Percentiles rank a stretch among this genome's conserved stretches.
Evolutionary conservation across 2,329 filamentous ascomycete species (phyloP).

Genomic region (Penicillium oxalicum): DNA sequence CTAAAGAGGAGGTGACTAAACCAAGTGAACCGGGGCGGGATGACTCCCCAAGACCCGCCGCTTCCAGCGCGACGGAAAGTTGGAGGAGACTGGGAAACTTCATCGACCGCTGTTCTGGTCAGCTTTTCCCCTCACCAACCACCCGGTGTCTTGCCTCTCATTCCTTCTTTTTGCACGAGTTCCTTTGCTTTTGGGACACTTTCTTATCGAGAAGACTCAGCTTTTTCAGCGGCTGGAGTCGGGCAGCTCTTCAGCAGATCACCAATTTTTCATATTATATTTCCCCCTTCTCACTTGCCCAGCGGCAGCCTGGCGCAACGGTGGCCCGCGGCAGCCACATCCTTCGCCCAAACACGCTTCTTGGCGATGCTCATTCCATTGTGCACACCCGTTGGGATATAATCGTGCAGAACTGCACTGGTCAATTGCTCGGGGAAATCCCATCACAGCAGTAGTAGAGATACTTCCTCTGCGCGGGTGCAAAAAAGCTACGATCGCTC

Average conservation of each 20-base stretch:
- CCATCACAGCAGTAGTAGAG: too few relatives aligned
- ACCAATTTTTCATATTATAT: not conserved
- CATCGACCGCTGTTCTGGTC: not conserved
- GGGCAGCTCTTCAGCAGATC: conserved; percentile 1
- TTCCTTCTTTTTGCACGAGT: not conserved
- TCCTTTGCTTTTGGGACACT: not conserved
- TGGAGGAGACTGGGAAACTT: not conserved
- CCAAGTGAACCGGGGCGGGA: not conserved
- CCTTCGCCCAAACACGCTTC: conserved; percentile 4
- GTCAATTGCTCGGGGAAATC: not conserved
- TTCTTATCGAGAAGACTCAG: not conserved
- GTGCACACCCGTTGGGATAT: conserved; percentile 16
- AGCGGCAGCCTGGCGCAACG: not conserved
- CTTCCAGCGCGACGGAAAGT: not conserved
- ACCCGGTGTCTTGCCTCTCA: not conserved
- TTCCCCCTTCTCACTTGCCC: not conserved
- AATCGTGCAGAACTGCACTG: conserved; percentile 14
- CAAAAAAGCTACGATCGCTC: not conserved
- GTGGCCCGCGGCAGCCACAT: conserved; percentile 10
- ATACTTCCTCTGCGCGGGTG: too few relatives aligned
- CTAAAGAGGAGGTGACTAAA: not conserved
- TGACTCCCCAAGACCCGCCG: not conserved
- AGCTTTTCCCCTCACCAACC: conserved; percentile 1
- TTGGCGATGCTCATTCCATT: conserved; percentile 25
- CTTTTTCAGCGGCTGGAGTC: not conserved